A percentile compares a stretch with the other conserved stretches of the same genome.
Evolutionary conservation across 2,329 filamentous ascomycete species (phyloP).

Genomic region (Trichoderma sp.): DNA sequence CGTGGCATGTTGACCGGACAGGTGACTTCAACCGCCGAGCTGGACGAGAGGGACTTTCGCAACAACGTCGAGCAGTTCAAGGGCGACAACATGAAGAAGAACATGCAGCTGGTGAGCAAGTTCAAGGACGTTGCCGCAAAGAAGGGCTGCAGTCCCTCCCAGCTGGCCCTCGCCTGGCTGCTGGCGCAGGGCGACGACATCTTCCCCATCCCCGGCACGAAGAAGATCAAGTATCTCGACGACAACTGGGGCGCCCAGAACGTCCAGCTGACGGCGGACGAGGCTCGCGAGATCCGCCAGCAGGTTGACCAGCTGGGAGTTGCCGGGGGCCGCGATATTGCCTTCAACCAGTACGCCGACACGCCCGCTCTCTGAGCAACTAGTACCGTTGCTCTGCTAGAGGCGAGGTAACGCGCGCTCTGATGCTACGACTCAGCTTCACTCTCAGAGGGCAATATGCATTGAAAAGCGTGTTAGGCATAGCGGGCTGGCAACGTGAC

Average conservation of each 20-base stretch:
- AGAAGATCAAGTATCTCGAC: conserved; percentile 49
- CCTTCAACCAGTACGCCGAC: conserved; percentile 10
- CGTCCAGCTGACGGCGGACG: conserved; percentile 33
- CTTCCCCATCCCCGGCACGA: conserved; percentile 59
- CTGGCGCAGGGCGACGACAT: conserved; percentile 61
- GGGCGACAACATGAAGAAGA: conserved; percentile 43
- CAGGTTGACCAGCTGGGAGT: conserved; percentile 15
- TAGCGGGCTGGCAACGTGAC: conserved; percentile 16
- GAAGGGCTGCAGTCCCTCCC: conserved; percentile 56
- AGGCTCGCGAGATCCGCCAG: conserved; percentile 12
- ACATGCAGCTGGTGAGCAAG: conserved; percentile 53
- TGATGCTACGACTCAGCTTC: not conserved
- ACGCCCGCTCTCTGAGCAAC: conserved; percentile 5
- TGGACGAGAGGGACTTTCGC: conserved; percentile 46
- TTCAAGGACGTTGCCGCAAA: conserved; percentile 52
- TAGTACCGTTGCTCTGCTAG: not conserved
- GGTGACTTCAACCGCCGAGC: conserved; percentile 49
- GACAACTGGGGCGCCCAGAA: conserved; percentile 45
- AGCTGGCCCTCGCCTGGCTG: conserved; percentile 66
- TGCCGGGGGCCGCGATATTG: not conserved
- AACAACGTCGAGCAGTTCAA: conserved; percentile 26
- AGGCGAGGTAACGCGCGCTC: not conserved
- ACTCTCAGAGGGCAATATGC: not conserved
- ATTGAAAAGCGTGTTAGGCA: not conserved
- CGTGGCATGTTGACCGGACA: conserved; percentile 58